Conservation (phyloP, 495 filamentous ascomycete species). For the Glonium stellatum region DNA sequence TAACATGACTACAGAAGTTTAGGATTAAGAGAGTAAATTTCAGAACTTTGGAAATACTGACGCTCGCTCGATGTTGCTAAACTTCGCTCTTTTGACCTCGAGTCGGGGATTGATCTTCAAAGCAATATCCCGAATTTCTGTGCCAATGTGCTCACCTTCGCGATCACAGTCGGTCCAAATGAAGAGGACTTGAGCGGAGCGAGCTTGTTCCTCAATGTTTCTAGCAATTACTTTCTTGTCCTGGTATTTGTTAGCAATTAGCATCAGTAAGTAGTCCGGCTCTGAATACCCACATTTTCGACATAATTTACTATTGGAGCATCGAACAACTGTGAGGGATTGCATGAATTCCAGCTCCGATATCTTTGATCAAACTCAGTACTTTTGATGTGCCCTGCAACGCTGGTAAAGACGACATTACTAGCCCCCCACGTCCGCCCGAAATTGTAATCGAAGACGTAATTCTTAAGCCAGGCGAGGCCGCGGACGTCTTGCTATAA, state of each 20-base stretch:
- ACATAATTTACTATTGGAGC: conserved; percentile 63
- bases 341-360: conserved; percentile 71
- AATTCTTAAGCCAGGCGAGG: conserved; percentile 84
- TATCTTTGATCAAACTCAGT: conserved; percentile 64
- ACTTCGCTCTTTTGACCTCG: conserved; percentile 76
- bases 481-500: conserved; percentile 51
- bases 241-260: conserved; percentile 38
- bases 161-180: conserved; percentile 99
- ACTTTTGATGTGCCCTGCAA: conserved; percentile 73
- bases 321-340: conserved; percentile 73
- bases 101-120: conserved; percentile 62
- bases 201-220: conserved; percentile 77
- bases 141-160: conserved; percentile 92
- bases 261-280: not conserved
- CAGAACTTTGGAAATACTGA: conserved; percentile 38
- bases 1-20: conserved; percentile 55
- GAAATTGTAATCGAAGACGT: conserved; percentile 84
- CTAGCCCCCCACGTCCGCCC: conserved; percentile 71
- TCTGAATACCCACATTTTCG: conserved; percentile 46
- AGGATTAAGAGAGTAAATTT: conserved; percentile 12
- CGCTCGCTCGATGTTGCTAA: conserved; percentile 94
- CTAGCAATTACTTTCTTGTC: conserved; percentile 72
- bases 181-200: conserved; percentile 61
- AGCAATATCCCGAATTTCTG: conserved; percentile 83
- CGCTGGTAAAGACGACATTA: conserved; percentile 84